These are phyloP conservation scores for Mycena filopes DNA, from an alignment of 768 basidiomycete genomes.

Conservation along the genomic window DNA sequence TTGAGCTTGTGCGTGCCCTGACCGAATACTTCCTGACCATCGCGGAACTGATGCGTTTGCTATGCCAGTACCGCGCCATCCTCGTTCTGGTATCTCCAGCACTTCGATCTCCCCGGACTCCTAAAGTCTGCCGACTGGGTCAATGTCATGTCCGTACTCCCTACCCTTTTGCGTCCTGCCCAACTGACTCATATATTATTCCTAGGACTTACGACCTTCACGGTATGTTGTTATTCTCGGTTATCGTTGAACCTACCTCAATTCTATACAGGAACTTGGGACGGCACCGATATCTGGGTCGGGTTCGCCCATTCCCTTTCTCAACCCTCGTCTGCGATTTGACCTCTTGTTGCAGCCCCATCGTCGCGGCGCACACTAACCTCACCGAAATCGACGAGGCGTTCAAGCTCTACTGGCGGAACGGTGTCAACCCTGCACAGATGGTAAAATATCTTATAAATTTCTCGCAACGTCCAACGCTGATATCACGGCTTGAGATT, in stretches of 20 bases:
- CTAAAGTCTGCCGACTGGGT: constrained; percentile 38
- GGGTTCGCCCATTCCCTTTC: neutral
- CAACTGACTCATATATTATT: constrained; percentile 8
- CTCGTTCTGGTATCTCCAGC: constrained; percentile 43
- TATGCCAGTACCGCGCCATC: constrained; percentile 36
- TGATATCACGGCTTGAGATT: constrained; percentile 15
- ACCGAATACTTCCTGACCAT: neutral
- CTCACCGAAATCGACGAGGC: constrained; percentile 40
- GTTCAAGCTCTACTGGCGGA: constrained; percentile 36
- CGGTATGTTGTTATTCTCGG: neutral
- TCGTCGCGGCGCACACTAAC: constrained; percentile 31
- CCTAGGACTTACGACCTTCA: constrained; percentile 44
- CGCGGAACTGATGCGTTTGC: neutral
- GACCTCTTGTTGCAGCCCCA: neutral
- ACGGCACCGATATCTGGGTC: constrained; percentile 31
- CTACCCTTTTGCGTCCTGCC: no score
- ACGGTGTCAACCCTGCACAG: constrained; percentile 35
- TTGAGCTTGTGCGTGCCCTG: constrained; percentile 31
- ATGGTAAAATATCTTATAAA: no score
- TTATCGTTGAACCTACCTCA: neutral
- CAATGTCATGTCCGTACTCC: constrained; percentile 22
- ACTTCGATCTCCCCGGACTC: constrained; percentile 41
- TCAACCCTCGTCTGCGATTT: neutral
- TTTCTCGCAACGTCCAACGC: neutral
- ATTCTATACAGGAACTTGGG: constrained; percentile 37